These are phyloP conservation scores for Xylogone sp. DNA, from an alignment of 2,329 filamentous ascomycete species.

Conservation along the genomic window DNA sequence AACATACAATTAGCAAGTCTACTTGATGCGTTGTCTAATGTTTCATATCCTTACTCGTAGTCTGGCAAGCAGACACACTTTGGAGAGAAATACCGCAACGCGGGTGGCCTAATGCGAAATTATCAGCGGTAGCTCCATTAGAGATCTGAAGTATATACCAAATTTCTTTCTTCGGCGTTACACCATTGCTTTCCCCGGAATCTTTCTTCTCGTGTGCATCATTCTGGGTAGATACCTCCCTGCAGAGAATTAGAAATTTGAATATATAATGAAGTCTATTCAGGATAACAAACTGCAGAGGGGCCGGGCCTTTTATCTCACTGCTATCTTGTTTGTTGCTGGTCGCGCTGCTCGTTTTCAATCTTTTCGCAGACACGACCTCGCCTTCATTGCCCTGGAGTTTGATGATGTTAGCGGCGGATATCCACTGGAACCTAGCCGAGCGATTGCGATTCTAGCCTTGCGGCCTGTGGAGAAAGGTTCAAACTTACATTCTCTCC, in stretches of 20 bases:
- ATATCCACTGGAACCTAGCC: not conserved
- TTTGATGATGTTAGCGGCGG: slow-evolving; percentile 2
- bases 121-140: not conserved
- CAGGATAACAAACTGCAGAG: not conserved
- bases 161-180: not conserved
- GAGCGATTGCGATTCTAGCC: not conserved
- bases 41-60: too few relatives aligned
- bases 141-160: not conserved
- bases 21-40: not conserved
- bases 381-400: slow-evolving; percentile 4
- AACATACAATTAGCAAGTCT: not conserved
- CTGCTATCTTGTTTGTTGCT: not conserved
- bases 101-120: not conserved
- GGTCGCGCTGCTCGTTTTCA: not conserved
- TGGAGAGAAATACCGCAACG: not conserved
- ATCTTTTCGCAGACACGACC: not conserved
- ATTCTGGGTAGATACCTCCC: slow-evolving; percentile 1
- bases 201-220: not conserved
- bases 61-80: not conserved
- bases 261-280: not conserved
- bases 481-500: not conserved
- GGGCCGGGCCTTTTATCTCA: slow-evolving; percentile 2
- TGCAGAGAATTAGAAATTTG: not conserved
- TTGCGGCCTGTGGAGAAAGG: not conserved
- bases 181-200: not conserved